Base-by-base conservation (phyloP, 1,284 basidiomycete species). In the Mycosarcoma mackinlayi region DNA sequence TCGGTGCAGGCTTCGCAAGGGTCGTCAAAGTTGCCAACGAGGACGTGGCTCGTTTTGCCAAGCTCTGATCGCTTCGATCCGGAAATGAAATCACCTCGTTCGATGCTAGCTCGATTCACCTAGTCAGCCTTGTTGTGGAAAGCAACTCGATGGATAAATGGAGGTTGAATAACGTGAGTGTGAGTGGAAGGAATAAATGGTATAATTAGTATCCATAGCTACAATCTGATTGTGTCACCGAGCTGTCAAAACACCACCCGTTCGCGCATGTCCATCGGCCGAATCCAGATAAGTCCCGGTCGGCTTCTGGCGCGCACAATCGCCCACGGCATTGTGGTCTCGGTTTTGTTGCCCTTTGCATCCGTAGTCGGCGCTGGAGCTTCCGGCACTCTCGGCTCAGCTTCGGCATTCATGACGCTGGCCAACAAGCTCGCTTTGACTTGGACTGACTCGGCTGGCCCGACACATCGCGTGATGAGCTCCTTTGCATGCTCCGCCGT, bases 401-500 rank as follows among this genome's bases (percentile, higher is more conserved):
- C 60, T 13, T 58, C 64, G 4, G 52, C 61, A 25, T 67, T 66
- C 65, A 77, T 77, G 8, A 78, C 75, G 34, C 60, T 66, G 4
- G 76, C 76, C 38, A 78, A 35, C 23, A 78, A 35, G 21, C 60
- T 45, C 8, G 76, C 75, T 33, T 70, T 77, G 10, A 50, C 55
- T 35, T 59, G 56, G 24, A 65, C 70, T 23, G 62, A 65, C 31
- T 76, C 75, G 13, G 61, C 53, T 4, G 76, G 72, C 0, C 74
- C 75, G 1, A 73, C 61, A 46, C 78, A 80, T 14, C 80, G 48
- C 19, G 45, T 46, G 11, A 81, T 64, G 18, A 81, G 46, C 34
- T 72, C 76, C 40, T 72, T 75, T 7, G 78, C 79, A 34, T 79
- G 73, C 53, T 82, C 80, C 3, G 77, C 54, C 8, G 79, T 82